Evolutionary conservation across 177 flowering plant species (phyloP), one percentile per base, ranked within the genome.

Genomic region (Vitis hybrid): DNA sequence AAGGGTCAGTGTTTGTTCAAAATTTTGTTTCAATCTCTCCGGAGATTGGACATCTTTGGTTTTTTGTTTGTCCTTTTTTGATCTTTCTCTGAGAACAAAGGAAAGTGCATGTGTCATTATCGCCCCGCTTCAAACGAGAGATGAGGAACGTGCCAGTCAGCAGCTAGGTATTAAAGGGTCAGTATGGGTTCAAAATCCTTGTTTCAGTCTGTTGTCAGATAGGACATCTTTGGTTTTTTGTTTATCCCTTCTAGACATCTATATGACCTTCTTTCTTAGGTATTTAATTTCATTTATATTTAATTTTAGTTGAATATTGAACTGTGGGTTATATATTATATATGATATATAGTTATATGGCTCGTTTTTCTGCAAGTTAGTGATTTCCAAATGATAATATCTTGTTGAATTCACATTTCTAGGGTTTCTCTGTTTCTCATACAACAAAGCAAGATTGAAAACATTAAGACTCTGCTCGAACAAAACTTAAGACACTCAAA

Each of bases 251-350:
- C 47, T 38, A 38, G 47, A 69, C 57, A 24, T n/a, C 56, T 28
- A 2, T 59, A 63, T 13, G 2, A 59, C 49, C 61, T 65, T 60
- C 15, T 51, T 69, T 50, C 8, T 17, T 69, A 74, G 73, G 69
- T 33, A 57, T 69, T 59, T 51, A 5, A 38, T 38, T 38, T 38
- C 47, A 38, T 38, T 17, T 59, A 24, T 52, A 64, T 64, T 63
- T 57, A 44, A 51, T 64, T n/a, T 50, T 64, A 69, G 73, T 58
- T 69, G 6, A 19, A 51, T 60, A 64, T 59, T 74, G 38, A 28
- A 47, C 31, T 58, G 1, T 69, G 56, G 22, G 72, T 57, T 50
- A 68, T 58, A 64, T 65, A 17, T 50, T 11, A 53, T 24, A 68
- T 28, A 28, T 69, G 65, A 55, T 68, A 62, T 67, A 67, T 61